A percentile compares a stretch with the other conserved stretches of the same genome.
These are phyloP conservation scores for Cornus kousa DNA, from an alignment of 148 eudicot genomes.

Conservation along the genomic window DNA sequence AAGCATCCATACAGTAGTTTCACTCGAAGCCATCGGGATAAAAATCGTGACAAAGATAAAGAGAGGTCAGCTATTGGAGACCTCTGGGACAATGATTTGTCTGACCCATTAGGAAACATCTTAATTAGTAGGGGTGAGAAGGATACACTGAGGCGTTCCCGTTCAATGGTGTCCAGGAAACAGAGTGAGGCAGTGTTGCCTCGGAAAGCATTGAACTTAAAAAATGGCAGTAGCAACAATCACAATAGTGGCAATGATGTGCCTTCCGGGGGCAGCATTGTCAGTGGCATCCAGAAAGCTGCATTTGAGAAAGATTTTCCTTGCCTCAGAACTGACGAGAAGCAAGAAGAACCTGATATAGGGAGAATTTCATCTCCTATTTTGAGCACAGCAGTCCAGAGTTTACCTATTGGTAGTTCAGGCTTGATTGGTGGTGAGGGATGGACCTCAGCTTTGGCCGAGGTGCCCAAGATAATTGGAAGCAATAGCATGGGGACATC, in stretches of 20 bases:
- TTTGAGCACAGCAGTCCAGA: constrained; percentile 57
- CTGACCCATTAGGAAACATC: constrained; percentile 57
- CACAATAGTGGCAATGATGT: constrained; percentile 37
- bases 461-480: constrained; percentile 57
- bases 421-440: constrained; percentile 63
- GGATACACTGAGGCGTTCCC: constrained; percentile 58
- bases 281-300: constrained; percentile 40
- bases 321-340: constrained; percentile 65
- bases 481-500: constrained; percentile 32
- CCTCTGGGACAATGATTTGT: constrained; percentile 55
- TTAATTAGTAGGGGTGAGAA: constrained; percentile 49
- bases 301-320: constrained; percentile 84
- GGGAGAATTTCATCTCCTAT: constrained; percentile 73
- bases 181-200: constrained; percentile 45
- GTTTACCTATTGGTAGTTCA: constrained; percentile 54
- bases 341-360: constrained; percentile 51
- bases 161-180: constrained; percentile 57
- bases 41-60: constrained; percentile 53
- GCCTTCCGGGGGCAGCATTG: constrained; percentile 29
- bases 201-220: constrained; percentile 32
- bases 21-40: constrained; percentile 54
- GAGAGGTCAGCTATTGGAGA: constrained; percentile 51
- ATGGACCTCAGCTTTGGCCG: constrained; percentile 87
- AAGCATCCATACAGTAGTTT: constrained; percentile 77
- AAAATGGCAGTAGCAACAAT: constrained; percentile 25